Base-by-base conservation (phyloP, 768 basidiomycete species). In the Amanita phalloides region DNA sequence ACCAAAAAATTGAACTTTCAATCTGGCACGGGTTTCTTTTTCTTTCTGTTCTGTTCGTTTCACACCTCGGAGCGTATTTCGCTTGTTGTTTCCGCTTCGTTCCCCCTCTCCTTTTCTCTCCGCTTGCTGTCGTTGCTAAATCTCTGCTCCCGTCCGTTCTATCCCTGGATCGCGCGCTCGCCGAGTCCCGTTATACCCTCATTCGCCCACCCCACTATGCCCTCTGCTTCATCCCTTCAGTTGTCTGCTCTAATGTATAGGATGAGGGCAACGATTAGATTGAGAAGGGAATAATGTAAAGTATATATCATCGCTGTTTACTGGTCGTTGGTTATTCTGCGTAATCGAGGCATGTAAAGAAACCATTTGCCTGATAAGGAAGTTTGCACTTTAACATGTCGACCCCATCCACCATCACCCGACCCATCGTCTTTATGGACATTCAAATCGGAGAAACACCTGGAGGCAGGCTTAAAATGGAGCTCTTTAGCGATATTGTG, bases 401-500 rank as follows among this genome's bases (percentile, higher is more conserved):
- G 14, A 30, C 32, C 11, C 59, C 62, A 51, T 68, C 78, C 30
- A 70, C 72, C 17, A 65, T 73, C 28, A 70, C 75, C 2, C 79
- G 95, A 14, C 95, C 96, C 0, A 72, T 99, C 44, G 93, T 96
- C 51, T 99, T 99, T 66, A 94, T 99, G 82, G 96, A 99, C 63
- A 73, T 98, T 54, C 81, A 88, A 45, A 97, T 99, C 45, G 96
- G 96, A 41, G 95, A 98, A 70, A 97, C 93, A 0, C 90, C 90
- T 30, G 91, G 91, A 3, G 95, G 94, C 13, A 72, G 96, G 30
- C 75, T 99, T 58, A 98, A 97, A 71, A 95, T 99, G 84, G 95
- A 99, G 66, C 72, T 99, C 14, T 97, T 95, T 68, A 89, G 85
- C 54, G 96, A 99, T 62, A 83, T 95, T 51, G 91, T 89, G 1